These are phyloP conservation scores for Brassica balearica DNA, from an alignment of 441 rosid species.

Conservation along the genomic window DNA sequence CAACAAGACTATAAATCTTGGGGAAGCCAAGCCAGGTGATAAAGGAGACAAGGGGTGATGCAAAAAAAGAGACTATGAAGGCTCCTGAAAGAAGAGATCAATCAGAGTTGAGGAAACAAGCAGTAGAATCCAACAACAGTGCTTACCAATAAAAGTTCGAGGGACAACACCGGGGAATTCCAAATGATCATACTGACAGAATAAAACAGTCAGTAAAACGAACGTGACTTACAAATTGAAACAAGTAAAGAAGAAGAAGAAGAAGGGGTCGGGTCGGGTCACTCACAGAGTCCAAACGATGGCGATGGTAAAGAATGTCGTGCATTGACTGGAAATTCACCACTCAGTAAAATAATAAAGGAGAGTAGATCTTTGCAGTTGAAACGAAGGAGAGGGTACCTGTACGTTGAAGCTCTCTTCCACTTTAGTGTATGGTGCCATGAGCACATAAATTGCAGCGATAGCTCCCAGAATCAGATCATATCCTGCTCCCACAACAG, in stretches of 20 bases:
- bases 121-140: not conserved
- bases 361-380: not conserved
- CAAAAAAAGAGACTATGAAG: slow-evolving; percentile 69
- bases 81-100: slow-evolving; percentile 57
- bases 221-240: not conserved
- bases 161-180: slow-evolving; percentile 98
- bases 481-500: slow-evolving; percentile 56
- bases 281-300: slow-evolving; percentile 75
- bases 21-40: slow-evolving; percentile 68
- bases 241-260: slow-evolving; percentile 6
- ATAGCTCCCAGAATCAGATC: slow-evolving; percentile 81
- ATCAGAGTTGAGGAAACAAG: not conserved
- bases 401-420: slow-evolving; percentile 98
- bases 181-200: slow-evolving; percentile 85
- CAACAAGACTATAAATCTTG: slow-evolving; percentile 70
- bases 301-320: slow-evolving; percentile 81
- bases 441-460: slow-evolving; percentile 81
- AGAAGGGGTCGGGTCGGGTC: not conserved
- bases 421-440: slow-evolving; percentile 88
- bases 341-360: slow-evolving; percentile 12
- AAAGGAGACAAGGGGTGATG: slow-evolving; percentile 62
- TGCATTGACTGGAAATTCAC: slow-evolving; percentile 72
- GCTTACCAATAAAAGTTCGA: slow-evolving; percentile 85
- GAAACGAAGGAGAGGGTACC: slow-evolving; percentile 27
- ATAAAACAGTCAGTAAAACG: slow-evolving; percentile 15